Evolutionary conservation across 1,284 basidiomycete genomes (phyloP), one percentile per base, ranked within the genome.

Genomic region (Microbotryum scabiosae): DNA sequence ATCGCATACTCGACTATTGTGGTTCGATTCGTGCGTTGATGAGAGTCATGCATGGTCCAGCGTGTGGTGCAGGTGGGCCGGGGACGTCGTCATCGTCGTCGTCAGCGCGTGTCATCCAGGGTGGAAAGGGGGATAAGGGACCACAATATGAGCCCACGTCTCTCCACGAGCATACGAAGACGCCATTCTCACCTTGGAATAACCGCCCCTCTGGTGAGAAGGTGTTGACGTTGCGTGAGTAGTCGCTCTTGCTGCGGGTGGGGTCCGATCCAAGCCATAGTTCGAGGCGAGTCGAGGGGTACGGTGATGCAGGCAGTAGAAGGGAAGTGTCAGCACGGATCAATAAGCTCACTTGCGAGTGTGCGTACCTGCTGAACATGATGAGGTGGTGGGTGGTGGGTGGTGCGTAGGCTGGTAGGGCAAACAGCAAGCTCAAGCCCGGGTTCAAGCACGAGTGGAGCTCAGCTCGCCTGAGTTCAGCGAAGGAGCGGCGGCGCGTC

Each of bases 1-100:
- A 98, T 97, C 55, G 96, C 96, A 81, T 99, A 98, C 78, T 98
- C 96, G 78, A 97, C 92, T 97, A 68, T 5, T 49, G 26, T 48
- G 23, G 25, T 12, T 12, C n/a, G 14, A 2, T 23, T 4, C 32
- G 7, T 1, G 3, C 28, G 44, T 20, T 14, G 21, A 20, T 23
- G 20, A 12, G 21, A 32, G 26, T 28, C 32, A 54, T 12, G n/a
- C 20, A 41, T 41, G 18, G 47, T 41, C 51, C 21, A 18, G 28
- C 6, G 26, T 20, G 47, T 56, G n/a, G n/a, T n/a, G n/a, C n/a
- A 30, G 30, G 21, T n/a, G 28, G 23, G 23, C 3, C 8, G 56
- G 16, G 14, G 21, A 7, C 26, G 12, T 23, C 53, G 12, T 41
- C 43, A 43, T 26, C 23, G 54, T 25, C 41, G 44, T 32, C 36